phyloP scores from a whole-genome alignment of 2,329 filamentous ascomycete genomes.

The Aspergillus sp. region DNA sequence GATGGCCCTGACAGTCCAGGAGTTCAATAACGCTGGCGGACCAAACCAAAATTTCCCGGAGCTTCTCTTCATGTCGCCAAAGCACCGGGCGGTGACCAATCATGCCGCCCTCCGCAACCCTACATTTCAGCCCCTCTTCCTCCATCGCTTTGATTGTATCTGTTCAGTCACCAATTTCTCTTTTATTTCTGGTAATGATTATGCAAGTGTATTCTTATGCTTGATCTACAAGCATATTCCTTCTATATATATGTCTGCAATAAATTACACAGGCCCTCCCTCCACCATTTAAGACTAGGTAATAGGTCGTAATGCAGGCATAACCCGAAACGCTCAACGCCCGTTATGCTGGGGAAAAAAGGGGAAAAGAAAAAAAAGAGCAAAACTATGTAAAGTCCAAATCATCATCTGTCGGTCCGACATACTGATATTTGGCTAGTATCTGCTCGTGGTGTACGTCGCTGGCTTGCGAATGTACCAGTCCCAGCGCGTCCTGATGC shows the following conservation, averaged over 20 bases:
- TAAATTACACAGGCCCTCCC: not conserved
- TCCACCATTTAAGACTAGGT: not conserved
- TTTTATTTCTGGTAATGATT: not conserved
- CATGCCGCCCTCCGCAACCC: constrained; percentile 2
- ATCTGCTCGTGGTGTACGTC: constrained; percentile 43
- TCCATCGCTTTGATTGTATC: too few relatives aligned
- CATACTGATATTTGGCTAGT: constrained; percentile 40
- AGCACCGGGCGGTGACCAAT: constrained; percentile 36
- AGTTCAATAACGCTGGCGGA: constrained; percentile 32
- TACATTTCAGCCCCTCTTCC: not conserved
- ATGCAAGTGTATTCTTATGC: not conserved
- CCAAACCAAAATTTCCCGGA: constrained; percentile 48
- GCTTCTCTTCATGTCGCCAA: constrained; percentile 34
- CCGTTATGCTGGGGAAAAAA: not conserved
- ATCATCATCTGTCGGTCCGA: constrained; percentile 37
- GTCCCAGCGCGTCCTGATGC: constrained; percentile 37
- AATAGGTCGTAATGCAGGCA: not conserved
- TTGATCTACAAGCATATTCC: not conserved
- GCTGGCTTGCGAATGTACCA: constrained; percentile 39
- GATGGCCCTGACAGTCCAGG: constrained; percentile 28
- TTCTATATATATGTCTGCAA: not conserved
- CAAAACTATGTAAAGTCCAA: constrained; percentile 20
- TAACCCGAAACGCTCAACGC: constrained; percentile 1
- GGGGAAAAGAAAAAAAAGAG: constrained; percentile 2
- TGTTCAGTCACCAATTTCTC: not conserved